Evolutionary conservation across 441 rosid species (phyloP).

Genomic region (Pelargonium fulgidum): DNA sequence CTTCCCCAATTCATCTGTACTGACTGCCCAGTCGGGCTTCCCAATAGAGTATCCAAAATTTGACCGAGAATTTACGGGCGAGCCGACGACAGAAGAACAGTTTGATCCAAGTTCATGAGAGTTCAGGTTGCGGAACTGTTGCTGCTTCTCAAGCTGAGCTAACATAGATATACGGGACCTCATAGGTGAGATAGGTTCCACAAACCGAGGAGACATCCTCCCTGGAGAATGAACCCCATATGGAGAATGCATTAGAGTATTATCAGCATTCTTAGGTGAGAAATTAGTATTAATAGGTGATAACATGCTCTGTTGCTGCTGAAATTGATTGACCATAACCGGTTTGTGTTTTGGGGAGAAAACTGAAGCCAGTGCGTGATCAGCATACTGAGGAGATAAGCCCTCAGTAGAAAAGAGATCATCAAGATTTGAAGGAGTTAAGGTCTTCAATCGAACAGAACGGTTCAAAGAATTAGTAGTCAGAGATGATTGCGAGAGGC

Average conservation of each 20-base stretch:
- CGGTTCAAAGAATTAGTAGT: conserved; percentile 46
- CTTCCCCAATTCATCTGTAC: conserved; percentile 45
- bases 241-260: conserved; percentile 45
- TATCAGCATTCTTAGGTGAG: conserved; percentile 48
- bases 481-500: conserved; percentile 34
- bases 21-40: conserved; percentile 62
- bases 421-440: conserved; percentile 62
- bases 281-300: conserved; percentile 61
- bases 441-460: conserved; percentile 51
- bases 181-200: conserved; percentile 64
- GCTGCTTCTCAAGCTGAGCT: conserved; percentile 56
- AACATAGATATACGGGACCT: conserved; percentile 57
- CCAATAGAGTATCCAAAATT: conserved; percentile 63
- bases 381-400: conserved; percentile 55
- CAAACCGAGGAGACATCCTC: conserved; percentile 63
- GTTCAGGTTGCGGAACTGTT: conserved; percentile 55
- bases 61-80: conserved; percentile 57
- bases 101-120: conserved; percentile 61
- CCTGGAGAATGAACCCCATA: conserved; percentile 45
- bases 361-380: conserved; percentile 43
- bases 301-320: conserved; percentile 60
- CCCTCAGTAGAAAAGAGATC: conserved; percentile 65
- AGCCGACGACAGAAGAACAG: conserved; percentile 41
- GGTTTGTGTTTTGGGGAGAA: conserved; percentile 63
- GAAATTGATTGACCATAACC: conserved; percentile 54